These are phyloP conservation scores for Claviceps digitariae DNA, from an alignment of 2,329 filamentous ascomycete species.

Conservation along the genomic window DNA sequence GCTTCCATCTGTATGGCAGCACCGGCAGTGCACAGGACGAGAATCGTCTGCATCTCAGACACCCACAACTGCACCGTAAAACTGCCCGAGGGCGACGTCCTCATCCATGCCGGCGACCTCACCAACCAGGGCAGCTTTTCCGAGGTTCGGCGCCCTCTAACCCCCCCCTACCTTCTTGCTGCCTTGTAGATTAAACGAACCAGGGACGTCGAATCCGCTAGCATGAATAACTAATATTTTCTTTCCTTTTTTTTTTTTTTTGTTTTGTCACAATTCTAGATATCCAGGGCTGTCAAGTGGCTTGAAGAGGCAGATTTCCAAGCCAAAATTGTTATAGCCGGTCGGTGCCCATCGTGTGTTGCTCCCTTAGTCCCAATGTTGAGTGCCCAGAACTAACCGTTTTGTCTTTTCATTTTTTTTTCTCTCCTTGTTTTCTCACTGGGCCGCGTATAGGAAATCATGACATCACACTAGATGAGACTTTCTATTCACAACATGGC, in stretches of 20 bases:
- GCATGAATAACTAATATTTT: not conserved
- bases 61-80: slow-evolving; percentile 56
- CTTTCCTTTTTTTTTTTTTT: not conserved
- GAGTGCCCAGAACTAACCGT: not conserved
- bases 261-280: slow-evolving; percentile 13
- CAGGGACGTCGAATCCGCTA: not conserved
- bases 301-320: slow-evolving; percentile 54
- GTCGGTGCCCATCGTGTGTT: slow-evolving; percentile 22
- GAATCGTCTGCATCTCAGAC: slow-evolving; percentile 65
- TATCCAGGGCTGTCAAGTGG: slow-evolving; percentile 52
- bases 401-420: no score
- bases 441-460: slow-evolving; percentile 47
- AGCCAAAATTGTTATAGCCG: slow-evolving; percentile 56
- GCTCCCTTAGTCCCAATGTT: not conserved
- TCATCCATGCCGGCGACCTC: slow-evolving; percentile 65
- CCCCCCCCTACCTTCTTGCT: not conserved
- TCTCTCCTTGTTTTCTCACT: not conserved
- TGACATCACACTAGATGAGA: slow-evolving; percentile 55
- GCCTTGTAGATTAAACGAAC: not conserved
- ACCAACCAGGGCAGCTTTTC: slow-evolving; percentile 55
- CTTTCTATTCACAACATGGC: slow-evolving; percentile 43
- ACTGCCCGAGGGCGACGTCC: slow-evolving; percentile 57
- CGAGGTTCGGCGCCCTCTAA: slow-evolving; percentile 24
- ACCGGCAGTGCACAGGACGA: slow-evolving; percentile 30
- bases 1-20: slow-evolving; percentile 5